A percentile compares a stretch with the other conserved stretches of the same genome.
Evolutionary conservation across 768 basidiomycete species (phyloP).

Genomic region (Pulveroboletus frians): DNA sequence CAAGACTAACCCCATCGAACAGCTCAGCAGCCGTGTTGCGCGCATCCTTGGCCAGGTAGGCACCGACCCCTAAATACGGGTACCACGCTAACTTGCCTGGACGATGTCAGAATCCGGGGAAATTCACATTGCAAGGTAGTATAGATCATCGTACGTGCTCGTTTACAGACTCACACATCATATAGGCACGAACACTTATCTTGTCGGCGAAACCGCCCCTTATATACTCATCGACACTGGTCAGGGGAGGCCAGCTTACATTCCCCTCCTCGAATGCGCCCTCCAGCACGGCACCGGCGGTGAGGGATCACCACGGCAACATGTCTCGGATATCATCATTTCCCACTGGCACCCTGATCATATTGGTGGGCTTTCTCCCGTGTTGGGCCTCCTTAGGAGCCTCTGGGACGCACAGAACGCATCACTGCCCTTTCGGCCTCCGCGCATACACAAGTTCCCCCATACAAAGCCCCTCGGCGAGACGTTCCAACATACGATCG

Average conservation of each 20-base stretch:
- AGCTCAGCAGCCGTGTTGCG: constrained; percentile 67
- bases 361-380: constrained; percentile 64
- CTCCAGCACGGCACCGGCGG: constrained; percentile 39
- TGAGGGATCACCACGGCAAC: constrained; percentile 15
- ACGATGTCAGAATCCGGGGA: constrained; percentile 68
- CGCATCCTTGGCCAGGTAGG: constrained; percentile 72
- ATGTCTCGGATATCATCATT: constrained; percentile 84
- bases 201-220: constrained; percentile 65
- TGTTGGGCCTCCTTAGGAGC: constrained; percentile 58
- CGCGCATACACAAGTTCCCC: constrained; percentile 73
- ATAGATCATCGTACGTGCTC: neutral
- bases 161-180: neutral
- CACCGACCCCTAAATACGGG: neutral
- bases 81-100: neutral
- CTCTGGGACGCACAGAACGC: constrained; percentile 55
- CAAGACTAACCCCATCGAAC: neutral
- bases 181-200: constrained; percentile 85
- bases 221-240: constrained; percentile 82
- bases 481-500: constrained; percentile 32
- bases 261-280: constrained; percentile 57
- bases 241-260: constrained; percentile 66
- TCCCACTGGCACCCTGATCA: constrained; percentile 93
- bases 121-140: constrained; percentile 81
- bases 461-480: constrained; percentile 30
- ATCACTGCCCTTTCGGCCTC: constrained; percentile 50